Base-by-base conservation (phyloP, 169 alveolate genomes). In the Plasmodium malariae region DNA sequence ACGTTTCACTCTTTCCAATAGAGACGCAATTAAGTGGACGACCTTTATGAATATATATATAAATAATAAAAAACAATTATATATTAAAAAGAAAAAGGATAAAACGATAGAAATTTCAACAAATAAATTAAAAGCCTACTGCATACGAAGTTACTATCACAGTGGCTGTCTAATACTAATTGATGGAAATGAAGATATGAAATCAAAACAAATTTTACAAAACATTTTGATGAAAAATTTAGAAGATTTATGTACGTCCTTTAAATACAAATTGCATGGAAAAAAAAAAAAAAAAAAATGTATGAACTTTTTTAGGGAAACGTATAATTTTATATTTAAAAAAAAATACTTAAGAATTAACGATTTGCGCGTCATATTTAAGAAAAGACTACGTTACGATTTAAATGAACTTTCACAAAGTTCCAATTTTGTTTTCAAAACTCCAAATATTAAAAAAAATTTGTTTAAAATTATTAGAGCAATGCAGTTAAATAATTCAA, bases 391-490 rank as follows among this genome's bases (percentile, higher is more conserved):
- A 17, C 17, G 17, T 1, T 37, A 28, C 14, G 40, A 70, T 19
- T 48, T 59, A 17, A 30, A 51, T 55, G 34, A 26, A 2, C 40
- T 86, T 21, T 24, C 70, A 1, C 6, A 54, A 3, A 45, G 57
- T 34, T 69, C 45, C 51, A 68, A 87, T 19, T 98, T 96, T 73
- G 96, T 97, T 48, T 97, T 97, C 87, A 96, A 94, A 14, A 97
- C 99, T 0, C 95, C 95, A 12, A 96, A 98, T 6, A 93, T 98
- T 45, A 95, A 96, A 68, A 89, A 92, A 54, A 98, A 97, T 92
- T 76, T 98, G 43, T 95, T 96, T 49, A 94, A 97, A 83, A 95
- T 98, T 34, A 89, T 97, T 14, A 94, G 99, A 37, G 99, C 98
- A 12, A 80, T 98, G 96, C 92, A 93, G 73, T 91, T 97, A 32